Base-by-base conservation (phyloP, 306 rosid genomes). In the Urtica urens region DNA sequence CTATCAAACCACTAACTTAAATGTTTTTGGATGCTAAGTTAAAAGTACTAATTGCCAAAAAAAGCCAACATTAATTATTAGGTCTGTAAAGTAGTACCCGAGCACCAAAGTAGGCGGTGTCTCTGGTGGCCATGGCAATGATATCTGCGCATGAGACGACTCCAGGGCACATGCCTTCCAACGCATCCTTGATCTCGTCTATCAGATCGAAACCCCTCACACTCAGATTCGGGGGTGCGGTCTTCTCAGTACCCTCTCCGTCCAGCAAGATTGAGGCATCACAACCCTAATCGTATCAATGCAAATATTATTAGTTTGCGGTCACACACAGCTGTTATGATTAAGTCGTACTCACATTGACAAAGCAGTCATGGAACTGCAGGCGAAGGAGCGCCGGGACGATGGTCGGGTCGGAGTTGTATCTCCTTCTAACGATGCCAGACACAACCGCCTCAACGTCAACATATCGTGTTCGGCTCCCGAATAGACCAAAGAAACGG, bases 341-440 rank as follows among this genome's bases (percentile, higher is more conserved):
- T n/a, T n/a, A n/a, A n/a, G n/a, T n/a, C n/a, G n/a, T 43, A 43
- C 45, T 39, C 17, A 43, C 49, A 10, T 43, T 10, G 24, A 43
- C 49, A 43, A 43, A 43, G 49, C 49, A 43, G 14, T 43, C 49
- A 23, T 43, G 49, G 24, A 43, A 43, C 24, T 43, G 49, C 49
- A 43, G 2, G 24, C 49, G 49, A 18, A 43, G 49, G 26, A 43
- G 49, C 20, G 49, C 49, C 0, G 49, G 25, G 24, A 16, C 26
- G 49, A 43, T 43, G 27, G 26, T 43, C 23, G 10, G 10, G 49
- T 43, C 28, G 3, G 11, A 14, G 3, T 9, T 5, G 24, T 11
- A 43, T 22, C 13, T 23, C 10, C 0, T 4, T 15, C 49, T 2
- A 3, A 43, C 24, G 10, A 19, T 43, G n/a, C 12, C 49, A 7